Conservation (phyloP, 2,329 filamentous ascomycete genomes). For the Lizonia empirigonia region DNA sequence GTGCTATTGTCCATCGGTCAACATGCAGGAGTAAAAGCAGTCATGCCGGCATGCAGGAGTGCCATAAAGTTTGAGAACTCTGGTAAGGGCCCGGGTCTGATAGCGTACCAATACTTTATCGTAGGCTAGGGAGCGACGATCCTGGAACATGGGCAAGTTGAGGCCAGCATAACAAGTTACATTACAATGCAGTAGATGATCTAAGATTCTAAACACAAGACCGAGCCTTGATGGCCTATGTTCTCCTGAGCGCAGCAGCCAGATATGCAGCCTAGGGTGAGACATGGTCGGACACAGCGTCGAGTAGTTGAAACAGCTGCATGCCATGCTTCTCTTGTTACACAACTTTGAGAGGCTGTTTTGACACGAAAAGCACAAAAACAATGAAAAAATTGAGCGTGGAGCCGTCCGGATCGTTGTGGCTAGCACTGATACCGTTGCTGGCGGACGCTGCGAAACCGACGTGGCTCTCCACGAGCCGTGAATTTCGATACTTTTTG, state of each 20-base stretch:
- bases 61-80: constrained; percentile 1
- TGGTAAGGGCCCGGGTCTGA: constrained; percentile 5
- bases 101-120: constrained; percentile 12
- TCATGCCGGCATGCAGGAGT: constrained; percentile 10
- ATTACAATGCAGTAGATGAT: not conserved
- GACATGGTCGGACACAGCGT: constrained; percentile 29
- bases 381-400: constrained; percentile 1
- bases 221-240: not conserved
- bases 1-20: constrained; percentile 11
- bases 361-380: constrained; percentile 21
- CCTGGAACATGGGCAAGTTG: constrained; percentile 10
- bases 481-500: constrained; percentile 26
- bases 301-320: constrained; percentile 30
- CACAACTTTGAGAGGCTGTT: constrained; percentile 21
- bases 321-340: constrained; percentile 26
- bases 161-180: constrained; percentile 2
- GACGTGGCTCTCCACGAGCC: constrained; percentile 40
- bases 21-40: constrained; percentile 13
- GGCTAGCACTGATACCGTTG: constrained; percentile 25
- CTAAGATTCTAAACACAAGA: constrained; percentile 1
- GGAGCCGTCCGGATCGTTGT: constrained; percentile 15
- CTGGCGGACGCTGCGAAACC: constrained; percentile 30
- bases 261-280: constrained; percentile 18
- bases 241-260: constrained; percentile 2
- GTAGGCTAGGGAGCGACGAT: constrained; percentile 3